phyloP scores from a whole-genome alignment of 1,139 yeast species.

The Hansenula sp. region DNA sequence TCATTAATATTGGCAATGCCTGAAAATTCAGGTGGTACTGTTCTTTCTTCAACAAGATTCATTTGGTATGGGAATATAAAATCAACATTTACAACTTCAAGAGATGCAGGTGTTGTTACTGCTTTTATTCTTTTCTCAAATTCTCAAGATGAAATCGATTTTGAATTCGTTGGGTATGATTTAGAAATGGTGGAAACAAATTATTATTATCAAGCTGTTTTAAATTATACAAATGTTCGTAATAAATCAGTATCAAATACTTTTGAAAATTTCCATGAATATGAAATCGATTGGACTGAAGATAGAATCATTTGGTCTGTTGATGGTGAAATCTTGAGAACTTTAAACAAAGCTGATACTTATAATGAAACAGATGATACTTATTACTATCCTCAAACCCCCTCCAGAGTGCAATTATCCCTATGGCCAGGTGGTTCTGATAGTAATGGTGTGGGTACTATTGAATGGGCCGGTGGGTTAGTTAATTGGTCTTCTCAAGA shows the following conservation, averaged over 20 bases:
- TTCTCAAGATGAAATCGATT: slow-evolving; percentile 88
- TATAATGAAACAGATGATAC: slow-evolving; percentile 56
- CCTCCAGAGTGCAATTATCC: slow-evolving; percentile 79
- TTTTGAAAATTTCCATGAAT: slow-evolving; percentile 67
- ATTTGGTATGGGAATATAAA: slow-evolving; percentile 85
- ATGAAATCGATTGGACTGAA: slow-evolving; percentile 80
- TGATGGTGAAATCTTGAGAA: slow-evolving; percentile 69
- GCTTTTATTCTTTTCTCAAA: slow-evolving; percentile 85
- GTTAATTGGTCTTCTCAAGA: slow-evolving; percentile 82
- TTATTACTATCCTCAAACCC: slow-evolving; percentile 83
- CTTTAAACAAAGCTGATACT: slow-evolving; percentile 62
- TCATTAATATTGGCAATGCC: slow-evolving; percentile 73
- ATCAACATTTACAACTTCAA: slow-evolving; percentile 69
- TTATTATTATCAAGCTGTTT: slow-evolving; percentile 70
- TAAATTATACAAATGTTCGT: slow-evolving; percentile 60
- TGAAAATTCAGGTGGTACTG: slow-evolving; percentile 71
- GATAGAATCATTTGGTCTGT: slow-evolving; percentile 69
- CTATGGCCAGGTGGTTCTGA: slow-evolving; percentile 91
- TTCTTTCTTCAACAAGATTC: slow-evolving; percentile 72
- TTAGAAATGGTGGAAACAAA: slow-evolving; percentile 67
- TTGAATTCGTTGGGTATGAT: slow-evolving; percentile 77
- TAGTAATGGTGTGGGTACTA: slow-evolving; percentile 66
- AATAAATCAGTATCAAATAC: slow-evolving; percentile 49
- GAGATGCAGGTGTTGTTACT: slow-evolving; percentile 74
- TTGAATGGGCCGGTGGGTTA: slow-evolving; percentile 91